phyloP scores from a whole-genome alignment of 202 grass and related monocot genomes.

The Musa balbisiana region DNA sequence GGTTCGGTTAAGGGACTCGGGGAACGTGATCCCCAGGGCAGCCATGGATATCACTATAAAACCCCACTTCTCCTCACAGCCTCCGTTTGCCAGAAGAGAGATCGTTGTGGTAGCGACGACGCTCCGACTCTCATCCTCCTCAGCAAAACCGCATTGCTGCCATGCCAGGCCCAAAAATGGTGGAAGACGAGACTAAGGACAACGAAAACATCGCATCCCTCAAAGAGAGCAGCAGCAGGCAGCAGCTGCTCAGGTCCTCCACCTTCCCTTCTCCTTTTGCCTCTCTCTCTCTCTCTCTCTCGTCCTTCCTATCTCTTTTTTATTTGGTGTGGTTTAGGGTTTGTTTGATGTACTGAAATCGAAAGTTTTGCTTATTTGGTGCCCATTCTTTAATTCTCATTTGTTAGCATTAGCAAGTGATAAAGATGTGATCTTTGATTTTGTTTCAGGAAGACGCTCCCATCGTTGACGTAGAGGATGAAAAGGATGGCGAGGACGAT shows the following conservation, averaged over 20 bases:
- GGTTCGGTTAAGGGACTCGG: too few species aligned
- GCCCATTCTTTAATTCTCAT: background rate
- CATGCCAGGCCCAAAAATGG: background rate
- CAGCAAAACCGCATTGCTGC: too few species aligned
- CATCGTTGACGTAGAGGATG: constrained; percentile 1
- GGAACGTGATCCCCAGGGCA: background rate
- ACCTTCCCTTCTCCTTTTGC: background rate
- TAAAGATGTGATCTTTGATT: background rate
- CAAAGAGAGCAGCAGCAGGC: background rate
- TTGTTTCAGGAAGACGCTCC: constrained; percentile 6
- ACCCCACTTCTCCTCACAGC: background rate
- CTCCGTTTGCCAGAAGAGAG: background rate
- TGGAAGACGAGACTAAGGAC: background rate
- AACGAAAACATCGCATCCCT: background rate
- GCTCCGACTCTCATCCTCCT: too few species aligned
- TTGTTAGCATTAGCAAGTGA: background rate
- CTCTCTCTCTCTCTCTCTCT: background rate
- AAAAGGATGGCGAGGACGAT: background rate
- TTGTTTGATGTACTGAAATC: background rate
- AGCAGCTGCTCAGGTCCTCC: background rate
- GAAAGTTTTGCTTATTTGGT: too few species aligned
- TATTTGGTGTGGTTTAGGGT: background rate
- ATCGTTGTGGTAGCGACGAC: background rate
- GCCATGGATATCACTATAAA: background rate
- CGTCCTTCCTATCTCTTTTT: background rate